Base-by-base conservation (phyloP, 1,139 yeast species). In the Hemisphaericaspora lyxosophila region DNA sequence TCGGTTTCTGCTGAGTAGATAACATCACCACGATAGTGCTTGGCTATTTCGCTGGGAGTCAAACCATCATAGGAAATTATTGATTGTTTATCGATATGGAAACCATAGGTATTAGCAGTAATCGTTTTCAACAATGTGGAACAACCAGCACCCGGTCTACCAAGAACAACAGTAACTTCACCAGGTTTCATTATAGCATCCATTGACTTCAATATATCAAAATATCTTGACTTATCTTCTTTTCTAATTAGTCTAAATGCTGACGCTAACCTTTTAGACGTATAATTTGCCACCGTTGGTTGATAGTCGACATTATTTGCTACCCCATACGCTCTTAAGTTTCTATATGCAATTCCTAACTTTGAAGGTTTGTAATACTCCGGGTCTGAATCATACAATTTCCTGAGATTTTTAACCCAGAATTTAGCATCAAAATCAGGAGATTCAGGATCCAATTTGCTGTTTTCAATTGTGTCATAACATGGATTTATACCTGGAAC, bases 221-320 rank as follows among this genome's bases (percentile, higher is more conserved):
- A 60, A 31, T 48, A 50, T 35, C 52, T 40, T 25, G 53, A 53
- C 35, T 50, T 54, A 44, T 50, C 62, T 35, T 41, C 49, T 34
- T 54, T 54, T 35, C 29, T 17, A 18, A 28, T 5, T 9, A 3
- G 7, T 17, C 31, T 11, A 6, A n/a, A 8, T 5, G 22, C 20
- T 3, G 23, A 7, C 2, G 23, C 5, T 17, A 12, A 5, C 7
- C n/a, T 14, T 28, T 28, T 28, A 22, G 23, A 28, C 4, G 7
- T 4, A 18, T 17, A 28, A 18, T 28, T 52, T 9, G 70, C 51
- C 9, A 84, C 80, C 1, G 88, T 85, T 15, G 83, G 66, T 59
- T 85, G 95, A 60, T 82, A 87, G 51, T 85, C 90, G 3, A 88
- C 75, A 51, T 83, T 92, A 3, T 84, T 69, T 9, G 90, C 88